phyloP scores from a whole-genome alignment of 345 rosid genomes.

The Eutrema japonicum region DNA sequence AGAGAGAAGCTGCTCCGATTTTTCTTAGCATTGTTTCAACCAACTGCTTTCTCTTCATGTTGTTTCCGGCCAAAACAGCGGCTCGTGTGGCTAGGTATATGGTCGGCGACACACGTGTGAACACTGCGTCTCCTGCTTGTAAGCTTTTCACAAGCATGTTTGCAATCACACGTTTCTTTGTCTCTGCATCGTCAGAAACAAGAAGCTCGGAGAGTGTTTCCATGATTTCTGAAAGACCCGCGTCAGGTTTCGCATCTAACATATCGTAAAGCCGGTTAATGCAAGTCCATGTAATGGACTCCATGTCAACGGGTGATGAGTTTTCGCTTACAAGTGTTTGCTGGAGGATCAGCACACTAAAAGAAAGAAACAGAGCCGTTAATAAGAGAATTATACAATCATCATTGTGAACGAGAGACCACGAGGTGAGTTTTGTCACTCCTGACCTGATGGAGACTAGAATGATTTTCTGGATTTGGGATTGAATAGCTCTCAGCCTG shows the following conservation, averaged over 20 bases:
- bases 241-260: constrained; percentile 50
- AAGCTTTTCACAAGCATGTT: constrained; percentile 55
- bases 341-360: constrained; percentile 81
- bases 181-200: constrained; percentile 50
- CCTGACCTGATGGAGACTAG: constrained; percentile 72
- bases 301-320: constrained; percentile 58
- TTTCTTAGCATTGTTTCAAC: constrained; percentile 60
- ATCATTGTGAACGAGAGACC: not conserved
- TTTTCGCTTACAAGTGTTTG: constrained; percentile 70
- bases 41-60: constrained; percentile 53
- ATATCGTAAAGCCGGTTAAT: constrained; percentile 52
- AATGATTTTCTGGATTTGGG: constrained; percentile 80
- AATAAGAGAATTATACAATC: not conserved
- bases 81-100: constrained; percentile 73
- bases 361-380: constrained; percentile 14
- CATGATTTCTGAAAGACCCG: constrained; percentile 45
- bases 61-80: constrained; percentile 68
- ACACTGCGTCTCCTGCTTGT: constrained; percentile 87
- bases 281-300: constrained; percentile 50
- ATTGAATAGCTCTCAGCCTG: constrained; percentile 77
- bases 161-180: constrained; percentile 53
- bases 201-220: constrained; percentile 41
- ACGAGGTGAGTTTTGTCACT: constrained; percentile 5
- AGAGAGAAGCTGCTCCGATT: constrained; percentile 62
- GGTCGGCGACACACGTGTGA: constrained; percentile 67